Evolutionary conservation across 805 yeast genomes (phyloP).

Genomic region (Wickerhamomyces alni): DNA sequence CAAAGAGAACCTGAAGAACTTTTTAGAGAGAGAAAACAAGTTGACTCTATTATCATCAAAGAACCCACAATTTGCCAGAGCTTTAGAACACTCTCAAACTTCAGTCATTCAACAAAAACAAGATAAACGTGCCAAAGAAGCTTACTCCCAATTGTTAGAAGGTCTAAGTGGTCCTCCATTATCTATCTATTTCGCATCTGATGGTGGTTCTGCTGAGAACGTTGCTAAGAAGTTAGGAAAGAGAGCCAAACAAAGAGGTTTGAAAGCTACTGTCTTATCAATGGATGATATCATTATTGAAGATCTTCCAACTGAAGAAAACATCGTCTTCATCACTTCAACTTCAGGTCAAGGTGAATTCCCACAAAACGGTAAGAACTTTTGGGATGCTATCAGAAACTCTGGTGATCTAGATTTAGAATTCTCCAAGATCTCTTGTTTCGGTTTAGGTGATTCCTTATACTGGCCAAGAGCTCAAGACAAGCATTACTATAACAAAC

Average conservation of each 20-base stretch:
- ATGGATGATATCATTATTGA: conserved; percentile 59
- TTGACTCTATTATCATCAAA: conserved; percentile 67
- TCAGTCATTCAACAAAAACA: conserved; percentile 55
- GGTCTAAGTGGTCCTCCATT: conserved; percentile 86
- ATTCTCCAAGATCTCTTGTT: conserved; percentile 61
- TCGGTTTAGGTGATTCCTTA: conserved; percentile 91
- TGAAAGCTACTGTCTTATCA: conserved; percentile 42
- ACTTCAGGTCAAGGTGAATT: conserved; percentile 96
- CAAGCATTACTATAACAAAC: conserved; percentile 89
- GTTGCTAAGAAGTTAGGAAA: conserved; percentile 61
- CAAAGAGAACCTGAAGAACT: conserved; percentile 67
- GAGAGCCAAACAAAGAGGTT: conserved; percentile 48
- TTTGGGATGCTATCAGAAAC: conserved; percentile 70
- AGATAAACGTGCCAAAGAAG: conserved; percentile 63
- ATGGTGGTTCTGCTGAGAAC: conserved; percentile 87
- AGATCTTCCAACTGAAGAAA: conserved; percentile 44
- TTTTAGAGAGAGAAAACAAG: conserved; percentile 86
- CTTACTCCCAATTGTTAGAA: conserved; percentile 70
- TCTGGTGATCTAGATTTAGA: conserved; percentile 64
- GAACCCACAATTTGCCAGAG: conserved; percentile 73
- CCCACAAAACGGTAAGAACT: conserved; percentile 68
- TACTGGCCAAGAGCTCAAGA: conserved; percentile 99
- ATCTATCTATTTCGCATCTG: conserved; percentile 80
- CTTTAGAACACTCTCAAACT: conserved; percentile 57
- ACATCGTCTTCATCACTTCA: conserved; percentile 60